phyloP scores from a whole-genome alignment of 139 green algal genomes.

The Coelastrella sp. region DNA sequence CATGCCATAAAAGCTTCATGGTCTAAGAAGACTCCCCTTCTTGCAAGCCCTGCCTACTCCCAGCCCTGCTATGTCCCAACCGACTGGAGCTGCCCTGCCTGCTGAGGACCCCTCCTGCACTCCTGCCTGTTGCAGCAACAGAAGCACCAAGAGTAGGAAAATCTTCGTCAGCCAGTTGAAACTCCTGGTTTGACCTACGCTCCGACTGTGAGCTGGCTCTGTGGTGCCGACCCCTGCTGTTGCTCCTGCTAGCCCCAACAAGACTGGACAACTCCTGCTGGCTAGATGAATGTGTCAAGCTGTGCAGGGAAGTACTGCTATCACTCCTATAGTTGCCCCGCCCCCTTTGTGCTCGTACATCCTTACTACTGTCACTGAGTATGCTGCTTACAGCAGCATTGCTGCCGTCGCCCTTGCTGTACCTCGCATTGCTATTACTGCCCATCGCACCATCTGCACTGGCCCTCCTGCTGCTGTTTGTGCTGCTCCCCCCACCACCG shows the following conservation, averaged over 20 bases:
- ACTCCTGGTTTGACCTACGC: not conserved
- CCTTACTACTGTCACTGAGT: not conserved
- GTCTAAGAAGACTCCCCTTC: not conserved
- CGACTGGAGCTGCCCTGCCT: constrained; percentile 28
- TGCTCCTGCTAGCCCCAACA: not conserved
- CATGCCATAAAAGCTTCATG: not conserved
- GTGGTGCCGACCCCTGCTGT: not conserved
- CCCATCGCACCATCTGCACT: constrained; percentile 6
- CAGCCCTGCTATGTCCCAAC: constrained; percentile 8
- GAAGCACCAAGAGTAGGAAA: constrained; percentile 37
- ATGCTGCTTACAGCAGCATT: not conserved
- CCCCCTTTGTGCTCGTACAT: not conserved
- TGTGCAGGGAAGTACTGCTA: not conserved
- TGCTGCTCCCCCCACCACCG: not conserved
- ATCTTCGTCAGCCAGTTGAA: constrained; percentile 37
- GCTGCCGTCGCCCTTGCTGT: not conserved
- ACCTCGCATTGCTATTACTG: constrained; percentile 10
- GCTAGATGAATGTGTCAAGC: not conserved
- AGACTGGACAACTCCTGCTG: not conserved
- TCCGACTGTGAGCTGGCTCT: not conserved
- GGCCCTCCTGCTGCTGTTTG: not conserved
- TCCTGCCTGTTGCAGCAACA: constrained; percentile 3
- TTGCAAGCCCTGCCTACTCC: not conserved
- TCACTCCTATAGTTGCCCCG: not conserved
- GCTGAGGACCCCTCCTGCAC: constrained; percentile 1